Conservation (phyloP, 257 asterid species). For the Gardenia jasminoides region DNA sequence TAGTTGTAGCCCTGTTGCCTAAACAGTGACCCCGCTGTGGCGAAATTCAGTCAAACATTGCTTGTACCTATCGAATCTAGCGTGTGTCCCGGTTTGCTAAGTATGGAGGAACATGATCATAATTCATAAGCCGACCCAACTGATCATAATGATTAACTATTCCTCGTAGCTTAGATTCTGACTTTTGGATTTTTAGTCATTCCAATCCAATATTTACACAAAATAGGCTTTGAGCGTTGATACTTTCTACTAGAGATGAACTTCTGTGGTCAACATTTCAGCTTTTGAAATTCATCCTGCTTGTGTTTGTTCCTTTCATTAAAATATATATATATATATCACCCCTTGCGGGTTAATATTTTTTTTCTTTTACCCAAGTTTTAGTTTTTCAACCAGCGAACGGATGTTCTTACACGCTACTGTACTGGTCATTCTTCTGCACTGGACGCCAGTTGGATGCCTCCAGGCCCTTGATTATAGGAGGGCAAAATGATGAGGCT, state of each 20-base stretch:
- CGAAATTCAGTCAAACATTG: neutral
- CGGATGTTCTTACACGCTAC: neutral
- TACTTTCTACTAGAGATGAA: neutral
- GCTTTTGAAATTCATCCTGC: neutral
- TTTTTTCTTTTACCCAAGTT: neutral
- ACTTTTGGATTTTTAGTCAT: neutral
- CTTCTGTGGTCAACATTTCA: neutral
- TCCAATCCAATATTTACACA: neutral
- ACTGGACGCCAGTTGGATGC: neutral
- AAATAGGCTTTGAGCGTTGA: neutral
- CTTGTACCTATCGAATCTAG: slow-evolving; percentile 14
- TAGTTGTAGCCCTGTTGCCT: neutral
- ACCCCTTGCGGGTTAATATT: neutral
- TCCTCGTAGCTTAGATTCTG: neutral
- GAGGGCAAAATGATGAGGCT: neutral
- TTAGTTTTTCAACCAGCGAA: neutral
- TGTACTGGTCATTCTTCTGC: neutral
- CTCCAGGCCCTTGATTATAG: neutral
- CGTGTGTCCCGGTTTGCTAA: neutral
- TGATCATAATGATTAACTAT: neutral
- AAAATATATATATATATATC: too few species aligned
- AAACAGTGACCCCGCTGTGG: neutral
- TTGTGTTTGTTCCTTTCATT: slow-evolving; percentile 2
- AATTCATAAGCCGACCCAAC: neutral
- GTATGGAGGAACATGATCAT: slow-evolving; percentile 13